Evolutionary conservation across 805 yeast species (phyloP).

Genomic region (Saturnispora serradocipensis): DNA sequence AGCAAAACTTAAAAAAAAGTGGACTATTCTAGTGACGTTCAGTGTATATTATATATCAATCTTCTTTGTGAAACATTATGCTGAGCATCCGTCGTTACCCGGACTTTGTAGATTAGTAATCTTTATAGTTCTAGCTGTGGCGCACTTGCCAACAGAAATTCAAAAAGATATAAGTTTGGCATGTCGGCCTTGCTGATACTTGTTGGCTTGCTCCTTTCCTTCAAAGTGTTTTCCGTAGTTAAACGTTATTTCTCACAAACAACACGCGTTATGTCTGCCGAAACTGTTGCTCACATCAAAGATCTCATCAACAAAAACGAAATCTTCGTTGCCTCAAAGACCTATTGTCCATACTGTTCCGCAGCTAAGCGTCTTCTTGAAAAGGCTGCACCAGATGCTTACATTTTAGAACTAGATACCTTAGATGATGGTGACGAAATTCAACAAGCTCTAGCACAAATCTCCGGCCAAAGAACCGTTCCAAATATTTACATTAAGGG

Average conservation of each 20-base stretch:
- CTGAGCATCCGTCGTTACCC: neutral
- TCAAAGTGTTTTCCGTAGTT: constrained; percentile 24
- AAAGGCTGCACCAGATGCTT: constrained; percentile 37
- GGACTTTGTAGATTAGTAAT: neutral
- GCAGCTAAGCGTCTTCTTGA: constrained; percentile 39
- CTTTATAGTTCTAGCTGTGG: neutral
- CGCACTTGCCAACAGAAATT: neutral
- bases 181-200: neutral
- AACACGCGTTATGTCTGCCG: constrained; percentile 48
- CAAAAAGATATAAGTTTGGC: neutral
- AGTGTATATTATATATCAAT: neutral
- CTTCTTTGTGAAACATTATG: too few species aligned
- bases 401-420: constrained; percentile 43
- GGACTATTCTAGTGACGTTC: constrained; percentile 46
- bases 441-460: constrained; percentile 65
- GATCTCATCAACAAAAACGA: constrained; percentile 53
- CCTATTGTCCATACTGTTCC: constrained; percentile 60
- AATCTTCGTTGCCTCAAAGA: constrained; percentile 74
- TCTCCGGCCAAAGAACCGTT: constrained; percentile 88
- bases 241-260: constrained; percentile 24
- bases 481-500: constrained; percentile 89
- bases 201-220: constrained; percentile 4
- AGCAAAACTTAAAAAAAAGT: constrained; percentile 68
- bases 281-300: constrained; percentile 49
- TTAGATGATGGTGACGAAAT: constrained; percentile 66